A percentile compares a stretch with the other conserved stretches of the same genome.
Evolutionary conservation across 2,329 filamentous ascomycete genomes (phyloP).

Genomic region (Juglanconis sp.): DNA sequence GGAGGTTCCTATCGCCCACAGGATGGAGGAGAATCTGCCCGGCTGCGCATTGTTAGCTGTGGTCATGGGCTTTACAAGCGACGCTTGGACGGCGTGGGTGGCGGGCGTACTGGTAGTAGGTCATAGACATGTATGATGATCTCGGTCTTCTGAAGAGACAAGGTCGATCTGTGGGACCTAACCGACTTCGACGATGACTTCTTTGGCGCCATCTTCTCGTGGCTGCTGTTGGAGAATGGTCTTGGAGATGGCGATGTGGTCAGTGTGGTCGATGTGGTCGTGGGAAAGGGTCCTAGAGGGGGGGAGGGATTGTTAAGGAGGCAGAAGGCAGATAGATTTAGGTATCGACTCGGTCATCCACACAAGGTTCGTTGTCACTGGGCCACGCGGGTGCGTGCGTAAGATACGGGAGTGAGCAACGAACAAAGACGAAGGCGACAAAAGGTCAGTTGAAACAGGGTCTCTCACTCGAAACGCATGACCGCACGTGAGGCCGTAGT

Average conservation of each 20-base stretch:
- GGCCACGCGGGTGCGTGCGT: background rate
- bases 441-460: background rate
- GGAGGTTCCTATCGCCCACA: constrained; percentile 75
- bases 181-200: constrained; percentile 36
- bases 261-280: background rate
- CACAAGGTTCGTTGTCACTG: background rate
- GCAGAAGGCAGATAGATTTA: background rate
- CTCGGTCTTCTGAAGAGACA: constrained; percentile 70
- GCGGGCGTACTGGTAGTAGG: constrained; percentile 59
- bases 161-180: constrained; percentile 58
- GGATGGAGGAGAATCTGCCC: constrained; percentile 68
- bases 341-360: background rate
- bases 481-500: background rate
- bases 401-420: background rate
- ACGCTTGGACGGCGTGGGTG: background rate
- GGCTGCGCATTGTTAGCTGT: constrained; percentile 44
- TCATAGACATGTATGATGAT: constrained; percentile 77
- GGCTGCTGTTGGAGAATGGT: background rate
- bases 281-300: background rate
- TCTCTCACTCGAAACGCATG: background rate
- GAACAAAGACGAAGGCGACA: background rate
- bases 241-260: background rate
- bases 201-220: constrained; percentile 39
- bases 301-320: background rate
- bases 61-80: background rate